Conservation (phyloP, 129 eudicot genomes). For the Chrysanthemum makinoi region DNA sequence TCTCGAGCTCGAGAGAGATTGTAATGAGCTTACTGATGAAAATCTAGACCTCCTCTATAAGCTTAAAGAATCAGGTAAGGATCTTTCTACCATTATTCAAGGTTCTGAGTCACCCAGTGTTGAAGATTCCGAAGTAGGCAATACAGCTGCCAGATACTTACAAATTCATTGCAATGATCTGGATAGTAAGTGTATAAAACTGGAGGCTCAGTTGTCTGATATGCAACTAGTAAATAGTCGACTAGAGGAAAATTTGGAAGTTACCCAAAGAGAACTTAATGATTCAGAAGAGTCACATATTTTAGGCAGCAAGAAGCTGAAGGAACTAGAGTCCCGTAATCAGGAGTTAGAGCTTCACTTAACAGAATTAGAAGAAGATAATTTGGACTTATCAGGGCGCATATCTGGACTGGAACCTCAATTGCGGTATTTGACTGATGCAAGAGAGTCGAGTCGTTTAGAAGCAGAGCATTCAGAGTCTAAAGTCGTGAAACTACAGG, state of each 20-base stretch:
- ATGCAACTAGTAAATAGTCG: constrained; percentile 32
- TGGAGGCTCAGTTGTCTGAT: constrained; percentile 41
- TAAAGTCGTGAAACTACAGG: constrained; percentile 31
- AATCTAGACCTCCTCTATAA: constrained; percentile 50
- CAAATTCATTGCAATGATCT: constrained; percentile 36
- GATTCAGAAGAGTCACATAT: constrained; percentile 33
- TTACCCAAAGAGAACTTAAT: constrained; percentile 38
- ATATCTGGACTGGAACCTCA: constrained; percentile 73
- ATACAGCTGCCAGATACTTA: constrained; percentile 21
- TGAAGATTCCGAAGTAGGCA: constrained; percentile 9
- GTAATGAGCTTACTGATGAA: constrained; percentile 68
- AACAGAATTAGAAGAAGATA: constrained; percentile 57
- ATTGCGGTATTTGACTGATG: constrained; percentile 56
- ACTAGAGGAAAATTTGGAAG: constrained; percentile 40
- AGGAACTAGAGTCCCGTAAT: constrained; percentile 48
- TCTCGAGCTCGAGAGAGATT: constrained; percentile 54
- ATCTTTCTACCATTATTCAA: constrained; percentile 27
- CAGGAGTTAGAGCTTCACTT: constrained; percentile 47
- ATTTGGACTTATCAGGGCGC: constrained; percentile 53
- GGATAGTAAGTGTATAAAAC: constrained; percentile 34
- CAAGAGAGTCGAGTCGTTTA: constrained; percentile 50
- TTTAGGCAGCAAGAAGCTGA: constrained; percentile 33
- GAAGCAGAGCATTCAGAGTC: constrained; percentile 53
- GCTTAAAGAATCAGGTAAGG: constrained; percentile 46
- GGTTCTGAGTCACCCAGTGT: constrained; percentile 21